Percentiles rank a stretch among this genome's conserved stretches.
These are phyloP conservation scores for Raphanus raphanistrum DNA, from an alignment of 345 rosid species.

Conservation along the genomic window DNA sequence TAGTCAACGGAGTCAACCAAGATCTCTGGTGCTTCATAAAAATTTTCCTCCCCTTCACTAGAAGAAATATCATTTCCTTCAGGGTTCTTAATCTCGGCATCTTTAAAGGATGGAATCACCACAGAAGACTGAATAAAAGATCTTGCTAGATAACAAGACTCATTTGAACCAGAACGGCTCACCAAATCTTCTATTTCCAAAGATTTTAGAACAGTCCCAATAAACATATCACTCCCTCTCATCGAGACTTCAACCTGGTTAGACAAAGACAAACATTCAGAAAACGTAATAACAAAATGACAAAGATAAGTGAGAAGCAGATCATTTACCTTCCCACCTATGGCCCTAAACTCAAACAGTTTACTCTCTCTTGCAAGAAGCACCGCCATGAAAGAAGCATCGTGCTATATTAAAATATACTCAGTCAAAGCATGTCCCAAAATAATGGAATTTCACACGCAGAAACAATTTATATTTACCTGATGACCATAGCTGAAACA, in stretches of 20 bases:
- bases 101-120: constrained; percentile 43
- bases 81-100: constrained; percentile 41
- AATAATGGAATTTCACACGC: constrained; percentile 25
- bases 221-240: constrained; percentile 73
- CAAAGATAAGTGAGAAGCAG: constrained; percentile 13
- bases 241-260: constrained; percentile 85
- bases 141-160: constrained; percentile 76
- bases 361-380: constrained; percentile 75
- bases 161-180: constrained; percentile 48
- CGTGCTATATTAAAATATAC: constrained; percentile 49
- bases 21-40: constrained; percentile 91
- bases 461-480: constrained; percentile 46
- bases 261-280: constrained; percentile 23
- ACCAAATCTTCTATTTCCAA: constrained; percentile 97
- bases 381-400: constrained; percentile 60
- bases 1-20: constrained; percentile 59
- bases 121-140: constrained; percentile 69
- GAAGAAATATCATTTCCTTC: constrained; percentile 42
- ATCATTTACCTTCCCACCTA: constrained; percentile 81
- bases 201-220: constrained; percentile 83
- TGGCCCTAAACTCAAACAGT: constrained; percentile 84
- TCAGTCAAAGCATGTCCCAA: constrained; percentile 38
- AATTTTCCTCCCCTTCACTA: constrained; percentile 86
- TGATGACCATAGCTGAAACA: constrained; percentile 62
- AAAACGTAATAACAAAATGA: constrained; percentile 30